Evolutionary conservation across 202 grass and related monocot genomes (phyloP), one percentile per base, ranked within the genome.

Genomic region (Setaria viridis): DNA sequence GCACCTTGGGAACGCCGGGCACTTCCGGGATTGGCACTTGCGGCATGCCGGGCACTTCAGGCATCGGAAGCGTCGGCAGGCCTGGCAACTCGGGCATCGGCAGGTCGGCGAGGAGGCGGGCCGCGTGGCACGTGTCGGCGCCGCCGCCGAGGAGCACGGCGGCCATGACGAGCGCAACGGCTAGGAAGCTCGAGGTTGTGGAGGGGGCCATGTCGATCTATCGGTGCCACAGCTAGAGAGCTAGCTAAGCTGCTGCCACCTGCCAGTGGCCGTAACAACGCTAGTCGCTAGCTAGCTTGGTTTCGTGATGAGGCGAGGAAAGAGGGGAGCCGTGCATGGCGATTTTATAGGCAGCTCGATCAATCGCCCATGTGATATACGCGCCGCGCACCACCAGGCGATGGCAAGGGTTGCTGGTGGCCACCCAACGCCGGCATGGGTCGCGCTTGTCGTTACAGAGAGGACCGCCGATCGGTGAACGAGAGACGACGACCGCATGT

Each of bases 41-140:
- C 7, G 72, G 49, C 14, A 14, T 20, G 3, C 14, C 65, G 16
- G 1, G n/a, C 1, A 83, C 7, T 1, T 47, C 25, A 1, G 37
- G 37, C 10, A 62, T 0, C 56, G 37, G 11, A 43, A 29, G 20
- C 63, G 60, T 4, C 15, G 70, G 70, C 70, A 73, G 46, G 4
- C 15, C 53, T 0, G 55, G 21, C 7, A 54, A 4, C 0, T 50
- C 3, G 0, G 81, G 58, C 32, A 66, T 0, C 63, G 20, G 87
- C 20, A 42, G 48, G 20, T 86, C 88, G 47, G 51, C 45, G 20
- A 93, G 92, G 72, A 21, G 65, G 49, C 92, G 88, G 15, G 92
- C 83, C 9, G 82, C 91, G 3, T 79, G 25, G 62, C 88, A 85
- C 15, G 64, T 65, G 73, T 1, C 13, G 68, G n/a, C 42, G 58